Evolutionary conservation across 1,139 yeast species (phyloP).

Genomic region (Wickerhamiella pararugosa): DNA sequence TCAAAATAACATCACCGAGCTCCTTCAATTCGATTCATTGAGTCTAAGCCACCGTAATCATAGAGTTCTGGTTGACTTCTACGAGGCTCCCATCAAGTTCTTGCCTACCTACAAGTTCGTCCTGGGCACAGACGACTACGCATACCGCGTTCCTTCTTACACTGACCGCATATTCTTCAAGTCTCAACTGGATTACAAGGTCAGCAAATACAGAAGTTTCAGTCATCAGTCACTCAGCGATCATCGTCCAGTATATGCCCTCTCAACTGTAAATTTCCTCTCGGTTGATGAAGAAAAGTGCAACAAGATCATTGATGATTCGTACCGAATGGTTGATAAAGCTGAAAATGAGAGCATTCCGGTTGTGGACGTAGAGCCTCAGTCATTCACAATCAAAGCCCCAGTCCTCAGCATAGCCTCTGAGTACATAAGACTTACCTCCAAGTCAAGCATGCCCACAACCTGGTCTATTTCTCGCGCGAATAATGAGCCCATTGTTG

Average conservation of each 20-base stretch:
- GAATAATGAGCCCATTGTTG: slow-evolving; percentile 1
- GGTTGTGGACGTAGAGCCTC: slow-evolving; percentile 22
- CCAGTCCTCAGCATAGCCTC: slow-evolving; percentile 11
- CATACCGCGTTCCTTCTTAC: slow-evolving; percentile 52
- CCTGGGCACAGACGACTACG: slow-evolving; percentile 27
- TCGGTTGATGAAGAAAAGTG: slow-evolving; percentile 34
- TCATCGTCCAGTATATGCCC: slow-evolving; percentile 57
- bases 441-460: slow-evolving; percentile 2
- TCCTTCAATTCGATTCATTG: slow-evolving; percentile 21
- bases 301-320: slow-evolving; percentile 23
- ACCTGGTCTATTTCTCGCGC: slow-evolving; percentile 4
- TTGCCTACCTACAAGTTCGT: slow-evolving; percentile 59
- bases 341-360: slow-evolving; percentile 33
- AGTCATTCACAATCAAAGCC: slow-evolving; percentile 15
- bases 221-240: slow-evolving; percentile 35
- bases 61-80: slow-evolving; percentile 43
- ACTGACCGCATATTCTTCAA: slow-evolving; percentile 51
- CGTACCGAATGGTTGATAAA: slow-evolving; percentile 28
- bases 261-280: slow-evolving; percentile 33
- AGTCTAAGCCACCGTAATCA: slow-evolving; percentile 35
- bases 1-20: no score
- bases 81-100: slow-evolving; percentile 49
- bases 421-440: slow-evolving; percentile 5
- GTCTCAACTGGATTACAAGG: slow-evolving; percentile 12
- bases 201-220: slow-evolving; percentile 10